A percentile compares a stretch with the other conserved stretches of the same genome.
These are phyloP conservation scores for Ocimum tenuiflorum DNA, from an alignment of 257 asterid genomes.

Conservation along the genomic window DNA sequence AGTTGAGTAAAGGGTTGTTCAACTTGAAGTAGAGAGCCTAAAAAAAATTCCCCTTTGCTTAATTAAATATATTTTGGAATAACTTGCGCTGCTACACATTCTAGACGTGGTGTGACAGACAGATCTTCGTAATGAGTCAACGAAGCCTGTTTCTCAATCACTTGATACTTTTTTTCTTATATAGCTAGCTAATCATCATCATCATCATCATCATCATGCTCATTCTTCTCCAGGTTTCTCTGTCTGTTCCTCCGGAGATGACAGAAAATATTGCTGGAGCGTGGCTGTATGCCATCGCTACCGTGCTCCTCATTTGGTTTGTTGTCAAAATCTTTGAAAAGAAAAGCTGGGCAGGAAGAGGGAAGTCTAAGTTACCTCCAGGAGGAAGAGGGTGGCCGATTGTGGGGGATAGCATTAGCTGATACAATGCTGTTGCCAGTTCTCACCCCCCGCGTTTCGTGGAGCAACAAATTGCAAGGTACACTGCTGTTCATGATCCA, in stretches of 20 bases:
- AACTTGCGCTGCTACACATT: slow-evolving; percentile 35
- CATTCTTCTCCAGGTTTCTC: neutral
- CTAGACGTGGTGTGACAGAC: slow-evolving; percentile 48
- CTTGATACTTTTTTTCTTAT: slow-evolving; percentile 18
- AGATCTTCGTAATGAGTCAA: slow-evolving; percentile 38
- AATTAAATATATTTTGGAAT: slow-evolving; percentile 12
- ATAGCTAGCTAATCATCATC: slow-evolving; percentile 7
- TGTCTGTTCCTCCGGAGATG: slow-evolving; percentile 18
- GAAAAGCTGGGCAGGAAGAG: too few species aligned
- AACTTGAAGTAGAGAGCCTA: slow-evolving; percentile 9
- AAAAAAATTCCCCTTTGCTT: too few species aligned
- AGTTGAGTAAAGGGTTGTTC: slow-evolving; percentile 26
- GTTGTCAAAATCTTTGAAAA: slow-evolving; percentile 22
- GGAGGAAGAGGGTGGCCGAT: slow-evolving; percentile 80
- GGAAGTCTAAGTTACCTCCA: slow-evolving; percentile 49
- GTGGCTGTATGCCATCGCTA: slow-evolving; percentile 16
- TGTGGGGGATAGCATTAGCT: slow-evolving; percentile 65
- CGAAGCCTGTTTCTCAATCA: slow-evolving; percentile 32
- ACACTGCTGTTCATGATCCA: too few species aligned
- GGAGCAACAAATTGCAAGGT: slow-evolving; percentile 64
- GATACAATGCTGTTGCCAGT: slow-evolving; percentile 85
- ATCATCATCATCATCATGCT: neutral
- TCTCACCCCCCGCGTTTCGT: slow-evolving; percentile 84
- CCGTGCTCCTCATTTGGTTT: slow-evolving; percentile 27
- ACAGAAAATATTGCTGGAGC: slow-evolving; percentile 2